A percentile compares a stretch with the other conserved stretches of the same genome.
phyloP scores from a whole-genome alignment of 2,329 filamentous ascomycete species.

The Paracamarosporium sp. region DNA sequence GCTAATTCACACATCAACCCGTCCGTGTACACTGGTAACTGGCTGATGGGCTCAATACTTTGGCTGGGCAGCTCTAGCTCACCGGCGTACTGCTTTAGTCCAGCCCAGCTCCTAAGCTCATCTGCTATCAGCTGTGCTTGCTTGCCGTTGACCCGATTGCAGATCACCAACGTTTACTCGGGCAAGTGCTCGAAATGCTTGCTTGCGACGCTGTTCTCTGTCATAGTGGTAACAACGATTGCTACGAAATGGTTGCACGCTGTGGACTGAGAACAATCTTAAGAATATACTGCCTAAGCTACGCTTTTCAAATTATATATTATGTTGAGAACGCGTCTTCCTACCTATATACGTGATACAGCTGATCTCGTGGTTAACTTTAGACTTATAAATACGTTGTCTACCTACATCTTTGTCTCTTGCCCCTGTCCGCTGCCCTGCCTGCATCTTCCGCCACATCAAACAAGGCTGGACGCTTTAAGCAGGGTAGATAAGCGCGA shows the following conservation, averaged over 20 bases:
- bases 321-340: too few species aligned
- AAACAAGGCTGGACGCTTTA: constrained; percentile 12
- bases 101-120: constrained; percentile 1
- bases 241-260: too few species aligned
- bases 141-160: background rate
- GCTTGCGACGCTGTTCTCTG: background rate
- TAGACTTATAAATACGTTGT: too few species aligned
- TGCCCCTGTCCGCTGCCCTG: too few species aligned
- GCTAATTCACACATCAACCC: constrained; percentile 11
- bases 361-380: too few species aligned
- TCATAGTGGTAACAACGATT: background rate
- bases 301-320: too few species aligned
- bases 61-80: constrained; percentile 11
- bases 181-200: constrained; percentile 15
- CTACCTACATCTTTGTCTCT: too few species aligned
- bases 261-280: too few species aligned
- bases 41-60: constrained; percentile 3
- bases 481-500: too few species aligned
- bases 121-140: background rate
- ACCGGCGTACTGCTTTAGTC: constrained; percentile 12
- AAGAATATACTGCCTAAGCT: too few species aligned
- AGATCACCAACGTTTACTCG: constrained; percentile 10
- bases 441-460: too few species aligned
- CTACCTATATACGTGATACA: too few species aligned
- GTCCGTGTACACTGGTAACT: constrained; percentile 9